These are phyloP conservation scores for Vickermania ingenoplastis DNA, from an alignment of 208 protist species.

Conservation along the genomic window DNA sequence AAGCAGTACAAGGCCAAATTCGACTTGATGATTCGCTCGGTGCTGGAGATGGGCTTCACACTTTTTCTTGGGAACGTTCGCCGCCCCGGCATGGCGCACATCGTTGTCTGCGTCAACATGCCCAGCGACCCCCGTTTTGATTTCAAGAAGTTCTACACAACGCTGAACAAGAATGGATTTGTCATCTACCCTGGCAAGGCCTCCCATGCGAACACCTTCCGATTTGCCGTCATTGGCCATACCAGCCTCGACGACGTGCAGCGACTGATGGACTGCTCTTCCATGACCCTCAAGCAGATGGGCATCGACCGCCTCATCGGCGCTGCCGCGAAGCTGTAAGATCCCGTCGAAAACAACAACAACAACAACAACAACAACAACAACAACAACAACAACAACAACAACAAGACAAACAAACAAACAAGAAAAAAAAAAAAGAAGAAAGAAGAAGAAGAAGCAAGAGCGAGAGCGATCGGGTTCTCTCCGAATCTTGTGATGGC, in stretches of 20 bases:
- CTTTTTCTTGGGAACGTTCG: slow-evolving; percentile 47
- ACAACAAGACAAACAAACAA: not conserved
- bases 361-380: not conserved
- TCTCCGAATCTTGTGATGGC: no score
- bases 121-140: slow-evolving; percentile 64
- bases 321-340: slow-evolving; percentile 27
- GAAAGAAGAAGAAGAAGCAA: not conserved
- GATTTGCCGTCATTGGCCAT: slow-evolving; percentile 80
- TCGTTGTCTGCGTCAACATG: slow-evolving; percentile 80
- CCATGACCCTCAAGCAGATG: slow-evolving; percentile 43
- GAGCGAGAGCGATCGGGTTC: no score
- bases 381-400: not conserved
- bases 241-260: slow-evolving; percentile 35
- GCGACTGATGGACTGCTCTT: slow-evolving; percentile 35
- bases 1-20: slow-evolving; percentile 49
- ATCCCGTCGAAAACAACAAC: not conserved
- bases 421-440: slow-evolving; percentile 1
- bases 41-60: slow-evolving; percentile 62
- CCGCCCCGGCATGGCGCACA: slow-evolving; percentile 49
- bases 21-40: slow-evolving; percentile 34
- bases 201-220: slow-evolving; percentile 77
- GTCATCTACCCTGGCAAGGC: slow-evolving; percentile 84
- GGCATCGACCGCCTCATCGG: slow-evolving; percentile 36
- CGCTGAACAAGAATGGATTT: slow-evolving; percentile 54
- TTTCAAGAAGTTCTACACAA: slow-evolving; percentile 83